A percentile compares a stretch with the other conserved stretches of the same genome.
These are phyloP conservation scores for Solidago caesia DNA, from an alignment of 129 eudicot species.

Conservation along the genomic window DNA sequence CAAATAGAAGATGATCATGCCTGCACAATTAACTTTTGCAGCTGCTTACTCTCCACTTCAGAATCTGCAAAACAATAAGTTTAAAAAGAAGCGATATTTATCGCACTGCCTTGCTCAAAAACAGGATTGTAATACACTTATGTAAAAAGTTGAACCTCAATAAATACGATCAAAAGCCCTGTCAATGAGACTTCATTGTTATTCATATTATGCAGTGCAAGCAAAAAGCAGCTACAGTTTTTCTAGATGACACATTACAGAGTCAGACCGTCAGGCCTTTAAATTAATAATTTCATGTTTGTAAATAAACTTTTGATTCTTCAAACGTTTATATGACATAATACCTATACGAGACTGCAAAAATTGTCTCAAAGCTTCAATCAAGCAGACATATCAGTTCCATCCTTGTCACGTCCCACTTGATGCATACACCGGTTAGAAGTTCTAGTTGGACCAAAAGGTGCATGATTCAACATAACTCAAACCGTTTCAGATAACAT, in stretches of 20 bases:
- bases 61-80: not conserved
- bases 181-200: slow-evolving; percentile 10
- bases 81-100: slow-evolving; percentile 12
- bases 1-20: not conserved
- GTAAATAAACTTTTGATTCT: slow-evolving; percentile 7
- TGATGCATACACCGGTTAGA: slow-evolving; percentile 18
- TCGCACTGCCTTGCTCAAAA: slow-evolving; percentile 3
- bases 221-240: slow-evolving; percentile 16
- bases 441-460: slow-evolving; percentile 6
- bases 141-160: slow-evolving; percentile 8
- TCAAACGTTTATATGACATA: slow-evolving; percentile 18
- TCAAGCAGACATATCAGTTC: not conserved
- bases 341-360: slow-evolving; percentile 34
- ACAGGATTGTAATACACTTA: not conserved
- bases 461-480: slow-evolving; percentile 1
- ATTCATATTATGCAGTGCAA: slow-evolving; percentile 14
- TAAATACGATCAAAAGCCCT: slow-evolving; percentile 1
- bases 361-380: slow-evolving; percentile 8
- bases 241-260: slow-evolving; percentile 20
- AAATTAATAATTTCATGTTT: slow-evolving; percentile 5
- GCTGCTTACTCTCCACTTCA: slow-evolving; percentile 14
- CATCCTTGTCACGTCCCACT: not conserved
- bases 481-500: not conserved
- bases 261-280: slow-evolving; percentile 19
- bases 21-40: slow-evolving; percentile 1